Percentiles rank a stretch among this genome's conserved stretches.
phyloP scores from a whole-genome alignment of 2,329 filamentous ascomycete genomes.

The Cladosporium sp. region DNA sequence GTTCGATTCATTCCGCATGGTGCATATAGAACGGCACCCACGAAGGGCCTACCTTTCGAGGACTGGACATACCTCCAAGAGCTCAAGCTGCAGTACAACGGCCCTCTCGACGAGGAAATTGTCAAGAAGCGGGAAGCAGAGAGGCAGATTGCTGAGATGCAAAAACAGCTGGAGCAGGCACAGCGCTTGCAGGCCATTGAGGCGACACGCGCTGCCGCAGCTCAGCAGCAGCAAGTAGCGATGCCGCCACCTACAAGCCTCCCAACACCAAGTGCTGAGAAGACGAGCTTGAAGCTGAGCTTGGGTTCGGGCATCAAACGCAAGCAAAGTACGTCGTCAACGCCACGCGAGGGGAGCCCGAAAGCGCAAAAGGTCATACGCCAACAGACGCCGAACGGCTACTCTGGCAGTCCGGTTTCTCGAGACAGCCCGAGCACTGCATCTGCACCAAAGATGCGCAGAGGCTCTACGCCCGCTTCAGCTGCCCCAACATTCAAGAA shows the following conservation, averaged over 20 bases:
- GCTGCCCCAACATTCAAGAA: conserved; percentile 1
- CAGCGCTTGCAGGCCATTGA: neutral
- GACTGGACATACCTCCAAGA: conserved; percentile 26
- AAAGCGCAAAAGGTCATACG: conserved; percentile 24
- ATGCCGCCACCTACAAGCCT: conserved; percentile 11
- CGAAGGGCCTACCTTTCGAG: conserved; percentile 25
- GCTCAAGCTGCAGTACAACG: conserved; percentile 29
- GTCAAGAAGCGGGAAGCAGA: neutral
- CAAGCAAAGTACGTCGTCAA: conserved; percentile 21
- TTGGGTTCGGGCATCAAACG: conserved; percentile 22
- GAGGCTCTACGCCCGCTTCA: conserved; percentile 4
- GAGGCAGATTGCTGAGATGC: neutral
- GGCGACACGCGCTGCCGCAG: neutral
- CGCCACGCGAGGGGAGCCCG: conserved; percentile 21
- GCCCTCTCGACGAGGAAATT: conserved; percentile 20
- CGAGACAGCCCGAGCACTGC: neutral
- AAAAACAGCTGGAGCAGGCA: neutral
- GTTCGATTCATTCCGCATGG: conserved; percentile 30
- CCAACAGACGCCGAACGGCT: conserved; percentile 10
- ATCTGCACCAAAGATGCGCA: neutral
- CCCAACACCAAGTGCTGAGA: conserved; percentile 18
- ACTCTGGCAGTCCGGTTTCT: neutral
- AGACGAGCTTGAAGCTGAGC: conserved; percentile 25
- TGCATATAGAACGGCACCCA: conserved; percentile 24
- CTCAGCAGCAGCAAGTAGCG: conserved; percentile 14